These are phyloP conservation scores for Crithidia mellificae DNA, from an alignment of 208 protist genomes.

Conservation along the genomic window DNA sequence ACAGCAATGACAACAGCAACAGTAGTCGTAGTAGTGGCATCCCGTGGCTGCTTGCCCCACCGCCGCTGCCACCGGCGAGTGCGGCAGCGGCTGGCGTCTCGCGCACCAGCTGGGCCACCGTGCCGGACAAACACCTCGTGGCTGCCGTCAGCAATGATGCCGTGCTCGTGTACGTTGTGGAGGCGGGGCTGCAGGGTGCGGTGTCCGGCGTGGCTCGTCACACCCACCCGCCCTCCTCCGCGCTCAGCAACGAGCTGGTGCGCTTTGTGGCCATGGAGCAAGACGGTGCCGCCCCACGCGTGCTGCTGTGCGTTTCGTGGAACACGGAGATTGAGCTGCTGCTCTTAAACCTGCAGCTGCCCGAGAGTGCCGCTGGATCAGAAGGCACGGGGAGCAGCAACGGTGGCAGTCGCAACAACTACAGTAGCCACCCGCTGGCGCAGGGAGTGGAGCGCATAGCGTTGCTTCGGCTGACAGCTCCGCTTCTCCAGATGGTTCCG, in stretches of 20 bases:
- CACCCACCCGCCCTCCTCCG: conserved; percentile 33
- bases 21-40: neutral
- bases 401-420: no score
- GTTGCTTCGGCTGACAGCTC: conserved; percentile 28
- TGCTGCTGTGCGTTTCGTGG: conserved; percentile 62
- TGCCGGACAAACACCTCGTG: conserved; percentile 45
- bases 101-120: conserved; percentile 16
- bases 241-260: conserved; percentile 42
- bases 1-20: neutral
- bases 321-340: conserved; percentile 62
- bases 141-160: conserved; percentile 50
- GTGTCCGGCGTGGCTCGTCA: conserved; percentile 34
- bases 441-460: conserved; percentile 41
- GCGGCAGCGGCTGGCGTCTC: conserved; percentile 21
- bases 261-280: conserved; percentile 44
- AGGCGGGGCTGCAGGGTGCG: conserved; percentile 34
- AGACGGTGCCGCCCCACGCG: conserved; percentile 15
- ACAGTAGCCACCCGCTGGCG: conserved; percentile 6
- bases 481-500: conserved; percentile 47
- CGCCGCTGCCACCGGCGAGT: conserved; percentile 11
- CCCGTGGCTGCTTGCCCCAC: conserved; percentile 23
- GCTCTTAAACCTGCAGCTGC: conserved; percentile 35
- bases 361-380: neutral
- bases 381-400: no score
- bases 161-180: conserved; percentile 47